Percentiles rank a stretch among this genome's conserved stretches.
Conservation (phyloP, 352 stramenopile species). For the Pythium chondricola region DNA sequence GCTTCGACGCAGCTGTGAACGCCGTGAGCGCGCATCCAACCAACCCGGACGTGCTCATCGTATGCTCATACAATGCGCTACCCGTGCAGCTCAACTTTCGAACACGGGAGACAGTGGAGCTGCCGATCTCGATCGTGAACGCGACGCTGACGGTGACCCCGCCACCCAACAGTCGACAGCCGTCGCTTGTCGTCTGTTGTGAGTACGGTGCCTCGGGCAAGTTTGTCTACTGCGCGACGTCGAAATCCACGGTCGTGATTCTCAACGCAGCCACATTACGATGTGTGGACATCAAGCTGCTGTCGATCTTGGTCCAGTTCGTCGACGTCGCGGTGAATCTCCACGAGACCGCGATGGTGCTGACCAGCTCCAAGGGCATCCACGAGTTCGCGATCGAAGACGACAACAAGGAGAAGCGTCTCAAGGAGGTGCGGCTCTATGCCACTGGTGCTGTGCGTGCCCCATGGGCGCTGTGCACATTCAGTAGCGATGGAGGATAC, state of each 20-base stretch:
- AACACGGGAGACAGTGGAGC: slow-evolving; percentile 22
- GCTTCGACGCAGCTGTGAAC: slow-evolving; percentile 53
- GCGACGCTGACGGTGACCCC: slow-evolving; percentile 38
- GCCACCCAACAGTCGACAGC: slow-evolving; percentile 45
- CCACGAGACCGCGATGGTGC: slow-evolving; percentile 38
- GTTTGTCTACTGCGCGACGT: slow-evolving; percentile 66
- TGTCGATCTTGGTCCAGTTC: slow-evolving; percentile 57
- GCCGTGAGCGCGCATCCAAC: slow-evolving; percentile 44
- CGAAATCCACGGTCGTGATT: slow-evolving; percentile 57
- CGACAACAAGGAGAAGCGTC: slow-evolving; percentile 10
- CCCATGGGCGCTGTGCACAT: slow-evolving; percentile 67
- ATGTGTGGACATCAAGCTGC: slow-evolving; percentile 37
- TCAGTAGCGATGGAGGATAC: slow-evolving; percentile 58
- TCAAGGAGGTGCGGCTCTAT: slow-evolving; percentile 48
- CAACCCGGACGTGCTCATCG: slow-evolving; percentile 45
- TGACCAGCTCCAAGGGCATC: slow-evolving; percentile 73
- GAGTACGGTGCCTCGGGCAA: slow-evolving; percentile 41
- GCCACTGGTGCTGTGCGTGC: slow-evolving; percentile 62
- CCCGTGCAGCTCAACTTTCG: slow-evolving; percentile 48
- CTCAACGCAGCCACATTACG: slow-evolving; percentile 42
- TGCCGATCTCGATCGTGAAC: slow-evolving; percentile 44
- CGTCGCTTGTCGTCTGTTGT: slow-evolving; percentile 44
- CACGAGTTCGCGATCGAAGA: slow-evolving; percentile 43
- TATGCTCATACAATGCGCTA: slow-evolving; percentile 51
- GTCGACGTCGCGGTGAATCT: slow-evolving; percentile 56